These are phyloP conservation scores for Pleurotus ostreatus DNA, from an alignment of 768 basidiomycete species.

Conservation along the genomic window DNA sequence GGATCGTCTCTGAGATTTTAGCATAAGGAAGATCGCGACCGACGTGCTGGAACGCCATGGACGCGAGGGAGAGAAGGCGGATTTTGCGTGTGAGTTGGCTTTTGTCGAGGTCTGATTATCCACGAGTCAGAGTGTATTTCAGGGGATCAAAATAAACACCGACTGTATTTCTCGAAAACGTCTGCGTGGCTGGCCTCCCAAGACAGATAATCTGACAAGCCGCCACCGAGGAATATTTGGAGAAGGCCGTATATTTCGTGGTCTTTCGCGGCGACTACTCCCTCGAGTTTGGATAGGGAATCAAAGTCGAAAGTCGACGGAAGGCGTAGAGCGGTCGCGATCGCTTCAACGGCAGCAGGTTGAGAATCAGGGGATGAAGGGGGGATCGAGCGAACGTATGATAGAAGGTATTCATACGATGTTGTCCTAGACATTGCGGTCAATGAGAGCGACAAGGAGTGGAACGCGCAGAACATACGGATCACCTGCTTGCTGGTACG, in stretches of 20 bases:
- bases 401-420: slow-evolving; percentile 62
- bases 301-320: slow-evolving; percentile 79
- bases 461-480: slow-evolving; percentile 39
- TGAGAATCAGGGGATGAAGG: slow-evolving; percentile 47
- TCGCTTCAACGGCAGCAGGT: slow-evolving; percentile 53
- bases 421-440: slow-evolving; percentile 34
- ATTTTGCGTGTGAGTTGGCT: slow-evolving; percentile 73
- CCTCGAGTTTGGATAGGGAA: slow-evolving; percentile 70
- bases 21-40: slow-evolving; percentile 72
- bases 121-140: slow-evolving; percentile 2
- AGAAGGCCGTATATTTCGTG: slow-evolving; percentile 75
- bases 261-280: slow-evolving; percentile 58
- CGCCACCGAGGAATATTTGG: slow-evolving; percentile 66
- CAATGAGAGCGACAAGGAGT: neutral
- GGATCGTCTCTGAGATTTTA: slow-evolving; percentile 61
- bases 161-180: slow-evolving; percentile 56
- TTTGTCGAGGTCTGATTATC: slow-evolving; percentile 47
- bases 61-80: slow-evolving; percentile 69
- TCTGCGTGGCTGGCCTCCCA: slow-evolving; percentile 55
- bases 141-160: slow-evolving; percentile 18
- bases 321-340: slow-evolving; percentile 61
- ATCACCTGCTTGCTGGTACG: slow-evolving; percentile 53
- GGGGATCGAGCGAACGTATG: slow-evolving; percentile 59
- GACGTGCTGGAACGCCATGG: slow-evolving; percentile 73
- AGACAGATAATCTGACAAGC: slow-evolving; percentile 53